Base-by-base conservation (phyloP, 129 eudicot genomes). In the Saussurea involucrata region DNA sequence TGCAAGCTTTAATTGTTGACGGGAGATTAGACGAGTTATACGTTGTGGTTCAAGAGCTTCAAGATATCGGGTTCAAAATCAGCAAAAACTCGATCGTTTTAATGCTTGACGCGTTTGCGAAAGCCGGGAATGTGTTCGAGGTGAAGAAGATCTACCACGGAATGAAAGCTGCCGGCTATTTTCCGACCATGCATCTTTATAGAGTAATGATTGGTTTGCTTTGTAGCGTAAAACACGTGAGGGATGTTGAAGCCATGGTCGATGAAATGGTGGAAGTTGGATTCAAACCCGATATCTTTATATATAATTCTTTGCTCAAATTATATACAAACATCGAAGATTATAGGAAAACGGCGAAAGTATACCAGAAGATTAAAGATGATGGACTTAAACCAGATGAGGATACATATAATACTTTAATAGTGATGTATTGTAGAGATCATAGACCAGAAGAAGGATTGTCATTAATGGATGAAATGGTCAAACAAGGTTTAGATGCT, bases 31-130 rank as follows among this genome's bases (percentile, higher is more conserved):
- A 79, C 44, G 99, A 95, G 78, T 79, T 95, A 33, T 95, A 95
- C 42, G 95, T 92, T 67, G 83, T 90, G 20, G 85, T 95, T 80
- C 85, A 92, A 80, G 97, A 95, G 63, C 82, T 95, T 34, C 97
- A 95, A 85, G 97, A 95, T 85, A 82, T 92, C 88, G 99, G 99
- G 33, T 95, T 95, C 76, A 92, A 86, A 66, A 92, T 95, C 68
- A 90, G 99, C 68, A 92, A 92, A 80, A 88, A 80, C 72, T 79
- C 99, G 15, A 92, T 95, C 49, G 71, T 90, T 73, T 82, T 95
- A 86, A 95, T 92, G 97, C 92, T 95, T 66, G 96, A 95, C 46
- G 99, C 99, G 46, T 92, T 92, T 86, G 98, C 94, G 6, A 77
- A 81, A 85, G 80, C 92, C 0, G 92, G 96, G 24, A 81, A 91